A percentile compares a stretch with the other conserved stretches of the same genome.
Evolutionary conservation across 192 early-diverging fungal genomes (phyloP).

Genomic region (Umbelopsis vinacea): DNA sequence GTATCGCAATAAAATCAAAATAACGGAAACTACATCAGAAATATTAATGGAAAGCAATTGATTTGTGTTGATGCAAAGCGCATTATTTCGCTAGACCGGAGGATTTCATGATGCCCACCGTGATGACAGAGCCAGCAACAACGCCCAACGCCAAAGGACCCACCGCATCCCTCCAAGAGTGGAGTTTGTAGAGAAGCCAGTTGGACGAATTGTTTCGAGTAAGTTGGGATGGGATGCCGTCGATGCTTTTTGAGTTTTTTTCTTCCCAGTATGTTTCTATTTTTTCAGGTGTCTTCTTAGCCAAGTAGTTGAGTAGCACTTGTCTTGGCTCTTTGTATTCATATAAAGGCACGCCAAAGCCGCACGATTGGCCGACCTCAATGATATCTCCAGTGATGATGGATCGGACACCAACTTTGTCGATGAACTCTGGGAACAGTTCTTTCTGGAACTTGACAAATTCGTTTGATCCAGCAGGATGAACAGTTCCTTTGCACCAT

Average conservation of each 20-base stretch:
- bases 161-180: not conserved
- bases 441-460: slow-evolving; percentile 49
- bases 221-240: slow-evolving; percentile 54
- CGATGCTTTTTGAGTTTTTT: slow-evolving; percentile 58
- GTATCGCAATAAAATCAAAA: not conserved
- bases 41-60: not conserved
- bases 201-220: not conserved
- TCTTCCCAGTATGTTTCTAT: slow-evolving; percentile 39
- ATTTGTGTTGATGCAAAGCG: too few species aligned
- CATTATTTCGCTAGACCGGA: not conserved
- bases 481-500: slow-evolving; percentile 56
- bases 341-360: slow-evolving; percentile 63
- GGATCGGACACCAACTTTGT: slow-evolving; percentile 50
- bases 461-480: slow-evolving; percentile 48
- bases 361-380: slow-evolving; percentile 62
- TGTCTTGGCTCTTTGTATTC: slow-evolving; percentile 55
- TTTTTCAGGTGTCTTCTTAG: slow-evolving; percentile 42
- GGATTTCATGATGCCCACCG: slow-evolving; percentile 3
- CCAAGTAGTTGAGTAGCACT: slow-evolving; percentile 48
- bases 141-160: not conserved
- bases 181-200: not conserved
- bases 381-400: slow-evolving; percentile 60
- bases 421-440: slow-evolving; percentile 48
- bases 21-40: not conserved
- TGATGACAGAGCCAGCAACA: not conserved